A percentile compares a stretch with the other conserved stretches of the same genome.
Evolutionary conservation across 2,329 filamentous ascomycete species (phyloP).

Genomic region (Pseudogymnoascus sp.): DNA sequence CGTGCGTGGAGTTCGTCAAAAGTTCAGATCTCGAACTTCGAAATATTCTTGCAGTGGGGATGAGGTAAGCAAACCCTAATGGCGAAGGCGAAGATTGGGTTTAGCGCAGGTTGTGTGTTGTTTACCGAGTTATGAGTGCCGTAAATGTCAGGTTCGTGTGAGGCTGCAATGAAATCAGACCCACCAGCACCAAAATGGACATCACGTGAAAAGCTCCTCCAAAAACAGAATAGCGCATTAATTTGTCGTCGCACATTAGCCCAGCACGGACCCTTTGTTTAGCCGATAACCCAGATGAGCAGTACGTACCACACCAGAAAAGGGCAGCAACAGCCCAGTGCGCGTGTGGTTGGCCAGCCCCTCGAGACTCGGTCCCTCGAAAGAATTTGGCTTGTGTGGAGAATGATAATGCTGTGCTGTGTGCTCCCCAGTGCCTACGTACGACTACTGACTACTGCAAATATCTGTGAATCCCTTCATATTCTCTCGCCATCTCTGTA

Average conservation of each 20-base stretch:
- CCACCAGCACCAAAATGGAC: background rate
- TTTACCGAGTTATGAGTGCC: background rate
- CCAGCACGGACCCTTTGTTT: conserved; percentile 3
- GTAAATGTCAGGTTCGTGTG: background rate
- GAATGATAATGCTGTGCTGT: background rate
- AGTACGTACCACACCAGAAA: background rate
- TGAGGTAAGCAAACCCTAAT: conserved; percentile 8
- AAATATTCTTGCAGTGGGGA: conserved; percentile 8
- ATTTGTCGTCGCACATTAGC: background rate
- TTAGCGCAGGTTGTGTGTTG: background rate
- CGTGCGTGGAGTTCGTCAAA: conserved; percentile 4
- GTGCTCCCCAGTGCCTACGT: background rate
- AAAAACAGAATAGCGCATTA: background rate
- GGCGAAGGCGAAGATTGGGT: background rate
- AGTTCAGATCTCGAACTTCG: conserved; percentile 6
- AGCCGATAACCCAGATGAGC: background rate
- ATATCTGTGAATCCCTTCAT: background rate
- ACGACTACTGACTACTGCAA: background rate
- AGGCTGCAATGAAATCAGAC: background rate
- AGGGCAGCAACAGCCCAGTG: background rate
- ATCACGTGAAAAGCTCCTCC: background rate
- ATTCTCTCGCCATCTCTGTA: background rate
- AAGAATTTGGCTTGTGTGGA: conserved; percentile 1
- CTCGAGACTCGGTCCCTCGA: conserved; percentile 1
- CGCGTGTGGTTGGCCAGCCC: conserved; percentile 6